These are phyloP conservation scores for Purpureocillium takamizusanense DNA, from an alignment of 2,329 filamentous ascomycete species.

Conservation along the genomic window DNA sequence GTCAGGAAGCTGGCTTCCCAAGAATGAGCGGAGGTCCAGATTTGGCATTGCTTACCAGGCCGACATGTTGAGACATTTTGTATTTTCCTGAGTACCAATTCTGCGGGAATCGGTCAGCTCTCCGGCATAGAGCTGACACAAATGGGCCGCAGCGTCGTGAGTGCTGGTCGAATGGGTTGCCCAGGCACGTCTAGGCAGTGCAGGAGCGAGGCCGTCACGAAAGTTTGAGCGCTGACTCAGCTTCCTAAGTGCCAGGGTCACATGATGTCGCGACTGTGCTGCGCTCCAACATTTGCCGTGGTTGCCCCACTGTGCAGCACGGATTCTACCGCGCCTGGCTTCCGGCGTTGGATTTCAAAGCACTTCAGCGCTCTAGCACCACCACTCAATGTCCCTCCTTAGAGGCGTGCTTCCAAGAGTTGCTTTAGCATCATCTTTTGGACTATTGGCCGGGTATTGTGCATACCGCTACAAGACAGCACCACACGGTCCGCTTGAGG, in stretches of 20 bases:
- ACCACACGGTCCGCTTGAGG: constrained; percentile 11
- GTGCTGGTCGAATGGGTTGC: too few relatives aligned
- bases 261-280: not conserved
- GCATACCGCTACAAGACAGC: constrained; percentile 14
- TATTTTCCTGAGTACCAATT: constrained; percentile 11
- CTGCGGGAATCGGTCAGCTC: constrained; percentile 4
- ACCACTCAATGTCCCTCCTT: constrained; percentile 14
- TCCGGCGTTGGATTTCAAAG: constrained; percentile 21
- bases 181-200: too few relatives aligned
- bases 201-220: not conserved
- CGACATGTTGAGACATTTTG: constrained; percentile 71
- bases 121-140: too few relatives aligned
- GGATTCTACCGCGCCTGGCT: not conserved
- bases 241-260: not conserved
- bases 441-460: constrained; percentile 18
- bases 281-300: not conserved
- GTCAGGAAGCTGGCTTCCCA: too few relatives aligned
- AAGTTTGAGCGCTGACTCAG: constrained; percentile 2
- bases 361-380: constrained; percentile 9
- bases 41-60: constrained; percentile 45
- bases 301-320: not conserved
- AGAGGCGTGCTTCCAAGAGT: constrained; percentile 16
- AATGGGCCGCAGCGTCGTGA: too few relatives aligned
- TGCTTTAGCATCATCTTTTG: constrained; percentile 17
- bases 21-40: too few relatives aligned